Evolutionary conservation across 306 rosid species (phyloP), one percentile per base, ranked within the genome.

Genomic region (Cicer bijugum): DNA sequence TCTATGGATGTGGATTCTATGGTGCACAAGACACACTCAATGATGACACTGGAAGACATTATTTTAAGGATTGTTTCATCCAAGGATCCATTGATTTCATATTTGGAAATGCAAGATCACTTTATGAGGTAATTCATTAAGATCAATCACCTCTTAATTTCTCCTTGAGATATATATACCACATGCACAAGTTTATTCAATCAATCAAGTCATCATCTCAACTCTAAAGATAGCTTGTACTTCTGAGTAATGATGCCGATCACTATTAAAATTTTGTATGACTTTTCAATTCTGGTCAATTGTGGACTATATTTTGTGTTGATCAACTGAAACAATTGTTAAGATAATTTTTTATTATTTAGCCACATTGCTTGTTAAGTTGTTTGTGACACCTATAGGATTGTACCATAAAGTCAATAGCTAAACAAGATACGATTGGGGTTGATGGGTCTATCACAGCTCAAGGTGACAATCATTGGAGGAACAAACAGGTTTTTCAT

Each of bases 1-100:
- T 90, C 70, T 86, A 88, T 75, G 91, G 91, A 7, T 89, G 92
- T 67, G 97, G 98, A n/a, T 86, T 93, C 39, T 91, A 88, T 80
- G 96, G 98, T 46, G 92, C 89, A 1, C 97, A 91, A 50, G 98
- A 93, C 86, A 93, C 96, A 0, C 87, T 89, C 14, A 69, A 84
- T 79, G 98, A 93, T 75, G 93, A 91, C 7, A 28, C 0, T 43
- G 98, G 97, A 35, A 89, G 90, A 46, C 98, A 91, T 84, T 93
- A 91, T 43, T 93, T 84, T 50, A 81, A 78, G 45, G 83, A 86
- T 52, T 93, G 94, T 72, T 89, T 91, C 76, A 91, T 91, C 56
- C 83, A 85, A 91, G 98, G 98, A 5, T 89, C 97, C 63, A 91
- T 91, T 45, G 96, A 93, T 82, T 91, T 93, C 84, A 91, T 93